Conservation (phyloP, 108 stramenopile genomes). For the Cyclostephanos invisitatus region DNA sequence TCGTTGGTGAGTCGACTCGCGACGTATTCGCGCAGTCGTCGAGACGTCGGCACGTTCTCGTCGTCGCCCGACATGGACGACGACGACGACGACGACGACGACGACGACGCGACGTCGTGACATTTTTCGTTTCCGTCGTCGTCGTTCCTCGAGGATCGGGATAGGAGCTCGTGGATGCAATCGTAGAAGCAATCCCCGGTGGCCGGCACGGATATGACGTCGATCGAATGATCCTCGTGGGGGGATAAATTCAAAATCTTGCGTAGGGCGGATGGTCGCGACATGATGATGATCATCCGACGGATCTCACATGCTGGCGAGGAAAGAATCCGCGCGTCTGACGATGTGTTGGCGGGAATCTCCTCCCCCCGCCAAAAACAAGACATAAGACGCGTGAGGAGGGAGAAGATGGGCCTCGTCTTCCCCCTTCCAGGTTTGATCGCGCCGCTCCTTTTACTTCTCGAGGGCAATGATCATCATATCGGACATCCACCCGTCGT, state of each 20-base stretch:
- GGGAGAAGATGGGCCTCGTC: no score
- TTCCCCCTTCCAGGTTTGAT: no score
- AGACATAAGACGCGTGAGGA: no score
- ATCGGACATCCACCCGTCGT: neutral
- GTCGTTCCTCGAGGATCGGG: neutral
- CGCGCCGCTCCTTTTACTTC: no score
- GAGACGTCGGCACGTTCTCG: constrained; percentile 17
- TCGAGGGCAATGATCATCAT: neutral
- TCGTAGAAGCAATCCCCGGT: constrained; percentile 51
- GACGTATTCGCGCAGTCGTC: constrained; percentile 39
- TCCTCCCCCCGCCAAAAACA: no score
- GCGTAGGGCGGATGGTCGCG: constrained; percentile 33
- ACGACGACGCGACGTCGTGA: no score
- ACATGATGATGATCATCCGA: constrained; percentile 36
- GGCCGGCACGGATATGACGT: constrained; percentile 31
- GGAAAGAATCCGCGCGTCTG: no score
- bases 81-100: neutral
- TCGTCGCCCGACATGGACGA: constrained; percentile 3
- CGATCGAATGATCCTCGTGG: constrained; percentile 16
- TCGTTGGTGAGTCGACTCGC: constrained; percentile 26
- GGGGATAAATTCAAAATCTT: constrained; percentile 26
- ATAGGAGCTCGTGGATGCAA: constrained; percentile 33
- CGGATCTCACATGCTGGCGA: no score
- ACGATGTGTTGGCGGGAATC: no score
- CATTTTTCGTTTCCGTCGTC: neutral